phyloP scores from a whole-genome alignment of 495 filamentous ascomycete species.

The Aspergillus ostianus region DNA sequence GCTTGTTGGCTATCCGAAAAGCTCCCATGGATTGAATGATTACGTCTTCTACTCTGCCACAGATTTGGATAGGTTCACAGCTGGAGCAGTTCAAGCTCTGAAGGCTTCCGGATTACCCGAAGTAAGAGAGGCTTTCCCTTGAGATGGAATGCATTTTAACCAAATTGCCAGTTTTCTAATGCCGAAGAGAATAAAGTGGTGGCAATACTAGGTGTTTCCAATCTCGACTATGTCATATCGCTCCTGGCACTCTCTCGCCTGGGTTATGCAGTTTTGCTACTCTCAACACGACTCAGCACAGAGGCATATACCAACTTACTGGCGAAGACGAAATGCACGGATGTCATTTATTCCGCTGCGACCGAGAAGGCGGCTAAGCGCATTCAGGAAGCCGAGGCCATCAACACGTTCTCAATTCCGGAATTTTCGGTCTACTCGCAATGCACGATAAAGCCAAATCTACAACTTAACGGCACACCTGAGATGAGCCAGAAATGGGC shows the following conservation, averaged over 20 bases:
- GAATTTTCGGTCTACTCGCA: slow-evolving; percentile 9
- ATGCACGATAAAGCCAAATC: not conserved
- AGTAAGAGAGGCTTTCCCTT: not conserved
- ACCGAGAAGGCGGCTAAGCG: slow-evolving; percentile 20
- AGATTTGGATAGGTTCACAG: slow-evolving; percentile 15
- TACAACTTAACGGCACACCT: slow-evolving; percentile 22
- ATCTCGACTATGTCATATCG: slow-evolving; percentile 53
- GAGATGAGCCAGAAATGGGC: slow-evolving; percentile 31
- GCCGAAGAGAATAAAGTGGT: slow-evolving; percentile 30
- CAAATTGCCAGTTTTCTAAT: slow-evolving; percentile 3
- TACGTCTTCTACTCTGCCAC: slow-evolving; percentile 15
- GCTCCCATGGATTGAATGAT: slow-evolving; percentile 13
- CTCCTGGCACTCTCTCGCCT: slow-evolving; percentile 55
- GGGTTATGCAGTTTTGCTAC: slow-evolving; percentile 52
- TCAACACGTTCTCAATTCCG: slow-evolving; percentile 11
- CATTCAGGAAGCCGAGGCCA: slow-evolving; percentile 14
- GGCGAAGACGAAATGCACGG: slow-evolving; percentile 39
- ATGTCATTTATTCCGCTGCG: slow-evolving; percentile 29
- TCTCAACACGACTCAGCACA: slow-evolving; percentile 55
- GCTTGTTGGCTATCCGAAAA: slow-evolving; percentile 17
- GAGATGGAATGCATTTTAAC: not conserved
- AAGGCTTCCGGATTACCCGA: slow-evolving; percentile 7
- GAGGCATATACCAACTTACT: slow-evolving; percentile 51
- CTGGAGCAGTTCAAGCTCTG: slow-evolving; percentile 8
- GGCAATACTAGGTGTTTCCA: slow-evolving; percentile 50